Conservation (phyloP, 2,329 filamentous ascomycete species). For the Fusarium succisae region DNA sequence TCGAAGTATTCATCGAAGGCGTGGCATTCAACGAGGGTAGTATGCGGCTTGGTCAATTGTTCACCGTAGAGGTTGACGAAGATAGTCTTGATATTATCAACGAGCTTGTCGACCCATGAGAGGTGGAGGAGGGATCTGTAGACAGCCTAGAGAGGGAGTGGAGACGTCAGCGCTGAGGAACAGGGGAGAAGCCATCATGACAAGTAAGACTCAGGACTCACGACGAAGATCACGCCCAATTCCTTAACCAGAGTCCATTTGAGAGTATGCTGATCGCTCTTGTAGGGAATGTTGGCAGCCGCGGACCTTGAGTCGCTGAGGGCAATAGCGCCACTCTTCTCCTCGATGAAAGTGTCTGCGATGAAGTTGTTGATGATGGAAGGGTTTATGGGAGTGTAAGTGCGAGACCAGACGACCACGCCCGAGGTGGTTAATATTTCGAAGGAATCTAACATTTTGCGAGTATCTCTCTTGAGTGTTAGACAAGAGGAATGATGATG, state of each 20-base stretch:
- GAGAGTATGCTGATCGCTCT: conserved; percentile 90
- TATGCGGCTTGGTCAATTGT: conserved; percentile 83
- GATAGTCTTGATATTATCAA: conserved; percentile 93
- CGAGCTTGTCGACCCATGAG: conserved; percentile 95
- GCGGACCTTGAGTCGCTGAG: conserved; percentile 68
- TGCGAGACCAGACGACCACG: conserved; percentile 95
- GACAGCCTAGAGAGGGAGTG: conserved; percentile 73
- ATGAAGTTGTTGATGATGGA: conserved; percentile 94
- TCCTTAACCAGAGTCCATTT: conserved; percentile 96
- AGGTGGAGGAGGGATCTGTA: conserved; percentile 96
- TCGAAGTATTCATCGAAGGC: conserved; percentile 95
- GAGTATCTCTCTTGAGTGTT: conserved; percentile 8
- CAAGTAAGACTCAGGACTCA: conserved; percentile 50
- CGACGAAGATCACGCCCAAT: conserved; percentile 93
- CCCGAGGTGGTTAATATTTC: conserved; percentile 96
- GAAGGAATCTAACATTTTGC: conserved; percentile 89
- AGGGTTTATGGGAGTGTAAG: conserved; percentile 81
- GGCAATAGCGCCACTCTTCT: conserved; percentile 74
- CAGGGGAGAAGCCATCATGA: conserved; percentile 32
- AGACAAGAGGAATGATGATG: conserved; percentile 11
- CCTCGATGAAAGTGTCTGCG: conserved; percentile 96
- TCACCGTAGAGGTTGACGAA: conserved; percentile 92
- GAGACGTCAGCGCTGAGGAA: conserved; percentile 38
- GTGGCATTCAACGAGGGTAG: conserved; percentile 78
- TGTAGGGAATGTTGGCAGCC: conserved; percentile 77